Percentiles rank a stretch among this genome's conserved stretches.
Conservation (phyloP, 306 rosid species). For the Acacia confusa region DNA sequence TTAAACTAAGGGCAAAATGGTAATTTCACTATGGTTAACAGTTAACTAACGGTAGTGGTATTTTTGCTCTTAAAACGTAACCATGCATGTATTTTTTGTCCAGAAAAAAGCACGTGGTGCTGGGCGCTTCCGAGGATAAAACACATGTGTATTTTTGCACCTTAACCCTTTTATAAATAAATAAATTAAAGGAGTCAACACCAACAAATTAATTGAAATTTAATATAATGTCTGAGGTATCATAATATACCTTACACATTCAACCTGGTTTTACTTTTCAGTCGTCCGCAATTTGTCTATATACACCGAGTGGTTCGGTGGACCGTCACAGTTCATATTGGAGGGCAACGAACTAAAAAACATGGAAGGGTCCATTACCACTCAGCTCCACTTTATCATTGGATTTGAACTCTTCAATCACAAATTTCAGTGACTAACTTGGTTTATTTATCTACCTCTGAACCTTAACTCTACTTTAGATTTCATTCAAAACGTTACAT, state of each 20-base stretch:
- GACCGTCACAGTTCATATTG: background rate
- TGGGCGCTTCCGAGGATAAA: too few species aligned
- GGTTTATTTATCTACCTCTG: background rate
- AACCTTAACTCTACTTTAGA: background rate
- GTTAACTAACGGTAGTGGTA: too few species aligned
- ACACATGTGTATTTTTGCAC: too few species aligned
- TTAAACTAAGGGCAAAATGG: too few species aligned
- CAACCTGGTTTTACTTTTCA: background rate
- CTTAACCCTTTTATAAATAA: background rate
- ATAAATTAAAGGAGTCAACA: background rate
- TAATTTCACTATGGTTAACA: too few species aligned
- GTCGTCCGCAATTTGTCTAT: background rate
- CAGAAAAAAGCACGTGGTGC: too few species aligned
- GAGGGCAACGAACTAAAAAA: background rate
- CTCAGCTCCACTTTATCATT: background rate
- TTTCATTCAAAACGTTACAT: conserved; percentile 31
- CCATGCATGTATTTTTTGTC: too few species aligned
- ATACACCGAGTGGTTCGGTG: background rate
- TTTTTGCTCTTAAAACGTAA: too few species aligned
- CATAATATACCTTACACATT: background rate
- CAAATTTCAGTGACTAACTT: background rate
- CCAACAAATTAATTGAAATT: background rate
- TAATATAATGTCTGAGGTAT: background rate
- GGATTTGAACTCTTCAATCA: background rate
- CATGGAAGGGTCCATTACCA: background rate